These are phyloP conservation scores for Fraxinus anomala DNA, from an alignment of 257 asterid genomes.

Conservation along the genomic window DNA sequence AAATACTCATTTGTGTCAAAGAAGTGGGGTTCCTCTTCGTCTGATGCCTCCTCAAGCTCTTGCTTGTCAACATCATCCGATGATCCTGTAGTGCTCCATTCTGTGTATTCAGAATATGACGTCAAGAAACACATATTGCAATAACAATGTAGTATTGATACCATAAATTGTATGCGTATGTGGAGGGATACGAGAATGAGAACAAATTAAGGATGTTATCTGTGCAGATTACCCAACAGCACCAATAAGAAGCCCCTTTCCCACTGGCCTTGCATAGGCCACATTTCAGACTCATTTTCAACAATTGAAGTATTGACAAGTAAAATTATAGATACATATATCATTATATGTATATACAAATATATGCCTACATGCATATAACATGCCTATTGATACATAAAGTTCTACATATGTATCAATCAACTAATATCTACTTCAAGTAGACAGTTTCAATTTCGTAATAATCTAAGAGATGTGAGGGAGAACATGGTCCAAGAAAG, in stretches of 20 bases:
- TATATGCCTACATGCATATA: not conserved
- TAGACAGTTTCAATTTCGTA: not conserved
- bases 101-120: constrained; percentile 40
- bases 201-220: not conserved
- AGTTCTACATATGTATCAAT: not conserved
- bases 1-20: constrained; percentile 72
- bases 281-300: not conserved
- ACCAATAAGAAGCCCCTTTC: too few relatives aligned
- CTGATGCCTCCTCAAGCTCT: constrained; percentile 86
- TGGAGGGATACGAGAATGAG: not conserved
- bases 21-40: constrained; percentile 75
- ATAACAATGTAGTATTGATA: not conserved
- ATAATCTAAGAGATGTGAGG: not conserved
- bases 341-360: too few relatives aligned
- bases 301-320: not conserved
- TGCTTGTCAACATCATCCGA: constrained; percentile 91
- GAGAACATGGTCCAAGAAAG: not conserved
- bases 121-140: constrained; percentile 1
- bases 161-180: not conserved
- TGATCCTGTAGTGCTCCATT: constrained; percentile 95
- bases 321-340: not conserved
- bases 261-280: too few relatives aligned
- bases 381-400: not conserved
- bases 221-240: too few relatives aligned
- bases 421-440: not conserved